Evolutionary conservation across 345 rosid genomes (phyloP).

Genomic region (Limnanthes douglasii): DNA sequence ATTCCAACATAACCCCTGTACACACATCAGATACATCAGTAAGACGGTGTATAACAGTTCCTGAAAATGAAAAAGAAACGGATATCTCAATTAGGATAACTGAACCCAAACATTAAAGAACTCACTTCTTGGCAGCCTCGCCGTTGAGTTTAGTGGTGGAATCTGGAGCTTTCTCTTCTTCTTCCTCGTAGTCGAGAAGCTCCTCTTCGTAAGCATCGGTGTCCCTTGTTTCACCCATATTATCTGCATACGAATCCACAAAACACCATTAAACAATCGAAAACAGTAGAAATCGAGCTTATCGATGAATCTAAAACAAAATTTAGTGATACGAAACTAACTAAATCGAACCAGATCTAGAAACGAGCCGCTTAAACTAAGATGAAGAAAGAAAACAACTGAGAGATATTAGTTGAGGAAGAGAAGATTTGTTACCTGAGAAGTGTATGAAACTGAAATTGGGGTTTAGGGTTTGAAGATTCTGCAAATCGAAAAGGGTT

Average conservation of each 20-base stretch:
- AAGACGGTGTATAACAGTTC: background rate
- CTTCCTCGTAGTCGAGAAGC: conserved; percentile 96
- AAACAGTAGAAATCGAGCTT: too few relatives aligned
- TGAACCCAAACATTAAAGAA: background rate
- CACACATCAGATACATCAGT: background rate
- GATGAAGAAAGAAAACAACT: background rate
- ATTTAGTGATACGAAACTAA: background rate
- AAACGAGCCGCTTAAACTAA: too few relatives aligned
- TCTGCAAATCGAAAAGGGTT: conserved; percentile 27
- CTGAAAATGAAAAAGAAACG: background rate
- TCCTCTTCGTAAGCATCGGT: conserved; percentile 99
- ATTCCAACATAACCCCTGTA: conserved; percentile 94
- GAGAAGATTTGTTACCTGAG: conserved; percentile 23
- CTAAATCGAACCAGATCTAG: background rate
- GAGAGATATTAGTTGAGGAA: background rate
- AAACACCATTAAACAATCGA: background rate
- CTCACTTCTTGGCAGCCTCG: conserved; percentile 82
- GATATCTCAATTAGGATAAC: background rate
- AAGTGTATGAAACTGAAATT: conserved; percentile 3
- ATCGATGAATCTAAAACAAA: background rate
- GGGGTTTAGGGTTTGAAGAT: conserved; percentile 30
- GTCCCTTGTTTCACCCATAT: conserved; percentile 89
- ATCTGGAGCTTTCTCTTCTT: conserved; percentile 78
- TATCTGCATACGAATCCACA: conserved; percentile 4
- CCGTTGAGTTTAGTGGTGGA: conserved; percentile 65